Evolutionary conservation across 2,329 filamentous ascomycete species (phyloP), one percentile per base, ranked within the genome.

Genomic region (Exserohilum rostratum): DNA sequence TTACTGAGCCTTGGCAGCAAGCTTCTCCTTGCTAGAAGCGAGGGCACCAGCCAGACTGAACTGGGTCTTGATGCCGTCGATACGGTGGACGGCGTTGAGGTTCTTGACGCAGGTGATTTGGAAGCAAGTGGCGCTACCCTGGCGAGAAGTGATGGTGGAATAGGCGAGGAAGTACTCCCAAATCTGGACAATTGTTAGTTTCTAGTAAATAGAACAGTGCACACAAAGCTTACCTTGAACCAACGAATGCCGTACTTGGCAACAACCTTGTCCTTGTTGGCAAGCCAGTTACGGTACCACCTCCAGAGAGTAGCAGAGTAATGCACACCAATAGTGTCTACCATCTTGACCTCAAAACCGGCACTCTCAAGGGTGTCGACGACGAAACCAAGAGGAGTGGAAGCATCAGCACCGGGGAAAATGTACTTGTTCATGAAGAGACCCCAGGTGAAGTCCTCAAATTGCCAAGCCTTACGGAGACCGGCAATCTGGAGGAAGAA

Each of bases 391-490:
- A 99, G 87, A 46, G 95, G 95, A 54, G 92, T 96, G 38, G 91
- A 96, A 47, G 95, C 95, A 74, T 98, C 95, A 46, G 95, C 95
- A 74, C 95, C 95, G 30, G 93, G 95, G 85, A 98, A 98, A 76
- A 98, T 84, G 79, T 98, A 96, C 82, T 96, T 97, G 88, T 98
- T 98, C 92, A 98, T 96, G 85, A 97, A 98, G 42, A 98, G 85
- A 75, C 95, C 95, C 95, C 95, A 98, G 77, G 93, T 90, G 46
- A 97, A 85, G 79, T 98, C 93, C 83, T 98, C 93, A 73, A 96
- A 98, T 78, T 98, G 95, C 95, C 95, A 98, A 61, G 85, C 82
- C 82, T 96, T 96, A 68, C 95, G 89, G 58, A 99, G 85, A 79
- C 95, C 95, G 68, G 93, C 92, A 68, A 96, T 92, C 78, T 98